A percentile compares a stretch with the other conserved stretches of the same genome.
Conservation (phyloP, 805 yeast species). For the Starmera quercuum region DNA sequence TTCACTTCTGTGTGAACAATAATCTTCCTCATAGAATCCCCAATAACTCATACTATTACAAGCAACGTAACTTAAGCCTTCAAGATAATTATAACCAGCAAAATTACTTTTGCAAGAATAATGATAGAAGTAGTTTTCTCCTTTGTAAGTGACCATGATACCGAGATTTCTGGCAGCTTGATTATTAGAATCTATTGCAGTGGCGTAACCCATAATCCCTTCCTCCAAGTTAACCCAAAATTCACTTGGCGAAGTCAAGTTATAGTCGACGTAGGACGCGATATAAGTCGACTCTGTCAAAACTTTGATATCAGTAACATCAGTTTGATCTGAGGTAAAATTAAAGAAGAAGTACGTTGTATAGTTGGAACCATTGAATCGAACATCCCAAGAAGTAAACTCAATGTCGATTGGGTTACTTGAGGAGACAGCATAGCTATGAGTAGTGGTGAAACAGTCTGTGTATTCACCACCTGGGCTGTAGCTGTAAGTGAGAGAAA, state of each 20-base stretch:
- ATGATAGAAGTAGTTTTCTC: constrained; percentile 3
- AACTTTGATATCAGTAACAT: constrained; percentile 11
- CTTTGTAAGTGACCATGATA: constrained; percentile 4
- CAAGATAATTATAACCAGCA: constrained; percentile 1
- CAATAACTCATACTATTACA: neutral
- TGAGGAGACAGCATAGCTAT: constrained; percentile 1
- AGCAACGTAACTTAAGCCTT: neutral
- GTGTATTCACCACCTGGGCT: constrained; percentile 4
- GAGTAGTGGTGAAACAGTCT: constrained; percentile 6
- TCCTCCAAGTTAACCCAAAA: constrained; percentile 10
- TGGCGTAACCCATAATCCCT: constrained; percentile 8
- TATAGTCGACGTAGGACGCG: neutral
- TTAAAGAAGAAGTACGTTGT: constrained; percentile 7
- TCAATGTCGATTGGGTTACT: constrained; percentile 1
- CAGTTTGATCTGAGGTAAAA: constrained; percentile 11
- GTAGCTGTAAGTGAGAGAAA: constrained; percentile 1
- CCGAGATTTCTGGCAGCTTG: constrained; percentile 1
- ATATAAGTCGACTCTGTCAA: constrained; percentile 3
- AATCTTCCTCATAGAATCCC: neutral
- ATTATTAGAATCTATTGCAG: neutral
- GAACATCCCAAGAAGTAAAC: neutral
- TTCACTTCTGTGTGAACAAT: neutral
- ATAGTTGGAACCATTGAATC: constrained; percentile 1
- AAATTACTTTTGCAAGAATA: constrained; percentile 4
- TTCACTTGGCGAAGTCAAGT: constrained; percentile 4